A percentile compares a stretch with the other conserved stretches of the same genome.
Conservation (phyloP, 805 yeast species). For the Candida verbasci region DNA sequence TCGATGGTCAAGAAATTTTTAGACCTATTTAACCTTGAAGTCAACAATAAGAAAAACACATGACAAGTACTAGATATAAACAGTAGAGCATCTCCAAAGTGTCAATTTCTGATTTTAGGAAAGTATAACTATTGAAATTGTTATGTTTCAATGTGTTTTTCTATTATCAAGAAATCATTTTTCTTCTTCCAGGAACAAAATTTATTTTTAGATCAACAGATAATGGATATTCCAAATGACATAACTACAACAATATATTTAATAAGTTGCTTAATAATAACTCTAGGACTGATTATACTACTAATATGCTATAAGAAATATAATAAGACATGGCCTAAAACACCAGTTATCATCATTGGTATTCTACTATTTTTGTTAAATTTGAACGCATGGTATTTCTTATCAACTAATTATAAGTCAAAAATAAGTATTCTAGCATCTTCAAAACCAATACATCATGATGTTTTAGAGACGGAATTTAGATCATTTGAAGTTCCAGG, state of each 20-base stretch:
- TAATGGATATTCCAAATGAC: no score
- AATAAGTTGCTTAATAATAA: neutral
- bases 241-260: neutral
- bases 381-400: conserved; percentile 3
- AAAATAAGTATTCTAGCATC: neutral
- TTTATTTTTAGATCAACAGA: no score
- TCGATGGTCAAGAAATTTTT: no score
- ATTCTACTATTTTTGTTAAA: neutral
- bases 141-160: no score
- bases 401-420: neutral
- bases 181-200: no score
- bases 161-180: no score
- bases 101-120: no score
- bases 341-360: neutral
- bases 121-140: no score
- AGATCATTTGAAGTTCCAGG: conserved; percentile 6
- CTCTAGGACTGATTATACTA: neutral
- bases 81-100: no score
- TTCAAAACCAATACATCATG: neutral
- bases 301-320: neutral
- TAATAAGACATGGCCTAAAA: neutral
- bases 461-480: neutral
- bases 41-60: no score
- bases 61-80: no score
- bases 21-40: no score